Evolutionary conservation across 2,329 filamentous ascomycete genomes (phyloP).

Genomic region (Colletotrichum somersetense): DNA sequence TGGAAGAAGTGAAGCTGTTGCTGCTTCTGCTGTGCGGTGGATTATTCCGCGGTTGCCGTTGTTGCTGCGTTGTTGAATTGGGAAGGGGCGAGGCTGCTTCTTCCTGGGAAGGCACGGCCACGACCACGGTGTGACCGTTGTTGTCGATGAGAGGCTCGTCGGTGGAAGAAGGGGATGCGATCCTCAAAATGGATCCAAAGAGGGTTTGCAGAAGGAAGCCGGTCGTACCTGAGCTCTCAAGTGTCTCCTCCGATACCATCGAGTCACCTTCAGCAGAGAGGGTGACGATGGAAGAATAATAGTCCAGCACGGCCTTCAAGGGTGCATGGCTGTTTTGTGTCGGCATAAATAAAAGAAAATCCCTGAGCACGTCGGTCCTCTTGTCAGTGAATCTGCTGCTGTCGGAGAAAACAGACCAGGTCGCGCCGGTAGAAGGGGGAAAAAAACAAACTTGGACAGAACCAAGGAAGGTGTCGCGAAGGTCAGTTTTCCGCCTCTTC

Average conservation of each 20-base stretch:
- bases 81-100: conserved; percentile 25
- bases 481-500: not conserved
- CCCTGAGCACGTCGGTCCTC: conserved; percentile 62
- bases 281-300: conserved; percentile 90
- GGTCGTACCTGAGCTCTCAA: conserved; percentile 94
- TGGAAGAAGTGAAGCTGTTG: conserved; percentile 2
- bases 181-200: conserved; percentile 80
- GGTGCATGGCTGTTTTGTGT: conserved; percentile 72
- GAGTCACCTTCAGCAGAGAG: conserved; percentile 96
- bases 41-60: conserved; percentile 19
- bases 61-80: conserved; percentile 35
- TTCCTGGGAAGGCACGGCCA: conserved; percentile 23
- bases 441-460: not conserved
- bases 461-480: not conserved
- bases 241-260: conserved; percentile 87
- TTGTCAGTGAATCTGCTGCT: conserved; percentile 18
- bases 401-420: conserved; percentile 6
- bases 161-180: conserved; percentile 64
- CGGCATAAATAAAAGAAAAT: conserved; percentile 93
- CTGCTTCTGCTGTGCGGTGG: conserved; percentile 17
- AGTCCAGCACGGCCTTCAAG: conserved; percentile 86
- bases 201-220: conserved; percentile 77
- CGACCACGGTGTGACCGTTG: conserved; percentile 17
- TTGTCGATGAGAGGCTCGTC: conserved; percentile 20
- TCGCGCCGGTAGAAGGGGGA: not conserved